A percentile compares a stretch with the other conserved stretches of the same genome.
Conservation (phyloP, 2,329 filamentous ascomycete species). For the Berkeleyomyces rouxiae region DNA sequence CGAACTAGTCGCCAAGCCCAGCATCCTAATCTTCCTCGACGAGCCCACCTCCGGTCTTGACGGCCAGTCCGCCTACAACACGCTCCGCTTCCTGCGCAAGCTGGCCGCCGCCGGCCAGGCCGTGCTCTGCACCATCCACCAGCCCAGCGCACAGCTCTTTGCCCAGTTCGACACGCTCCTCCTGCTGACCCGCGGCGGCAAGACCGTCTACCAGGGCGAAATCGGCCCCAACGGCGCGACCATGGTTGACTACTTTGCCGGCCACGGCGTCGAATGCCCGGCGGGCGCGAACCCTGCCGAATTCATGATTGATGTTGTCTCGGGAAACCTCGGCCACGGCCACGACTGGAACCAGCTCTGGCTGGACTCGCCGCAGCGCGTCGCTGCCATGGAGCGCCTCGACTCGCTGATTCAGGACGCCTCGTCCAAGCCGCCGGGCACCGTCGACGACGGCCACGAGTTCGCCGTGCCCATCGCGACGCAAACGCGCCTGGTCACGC, state of each 20-base stretch:
- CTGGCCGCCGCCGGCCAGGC: constrained; percentile 50
- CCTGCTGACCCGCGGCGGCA: constrained; percentile 46
- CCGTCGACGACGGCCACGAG: constrained; percentile 39
- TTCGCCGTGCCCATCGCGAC: constrained; percentile 51
- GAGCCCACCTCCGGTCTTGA: constrained; percentile 51
- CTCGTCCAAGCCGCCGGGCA: constrained; percentile 26
- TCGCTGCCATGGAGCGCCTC: constrained; percentile 42
- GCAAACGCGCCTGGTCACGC: constrained; percentile 47
- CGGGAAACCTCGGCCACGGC: constrained; percentile 29
- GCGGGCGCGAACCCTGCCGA: constrained; percentile 54
- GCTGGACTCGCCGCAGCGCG: constrained; percentile 45
- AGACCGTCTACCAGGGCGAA: constrained; percentile 51
- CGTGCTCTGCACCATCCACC: constrained; percentile 53
- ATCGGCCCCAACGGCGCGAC: constrained; percentile 36
- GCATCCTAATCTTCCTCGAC: constrained; percentile 42
- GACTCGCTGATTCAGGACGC: constrained; percentile 42
- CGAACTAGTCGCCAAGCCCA: constrained; percentile 44
- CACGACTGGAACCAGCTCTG: constrained; percentile 55
- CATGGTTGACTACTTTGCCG: constrained; percentile 47
- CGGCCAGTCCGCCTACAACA: constrained; percentile 49
- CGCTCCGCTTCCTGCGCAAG: constrained; percentile 48
- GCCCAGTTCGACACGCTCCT: constrained; percentile 50
- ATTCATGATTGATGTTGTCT: constrained; percentile 51
- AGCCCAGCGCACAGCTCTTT: constrained; percentile 51
- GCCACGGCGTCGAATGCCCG: constrained; percentile 46